phyloP scores from a whole-genome alignment of 2,329 filamentous ascomycete species.

The Trichoderma sp. region DNA sequence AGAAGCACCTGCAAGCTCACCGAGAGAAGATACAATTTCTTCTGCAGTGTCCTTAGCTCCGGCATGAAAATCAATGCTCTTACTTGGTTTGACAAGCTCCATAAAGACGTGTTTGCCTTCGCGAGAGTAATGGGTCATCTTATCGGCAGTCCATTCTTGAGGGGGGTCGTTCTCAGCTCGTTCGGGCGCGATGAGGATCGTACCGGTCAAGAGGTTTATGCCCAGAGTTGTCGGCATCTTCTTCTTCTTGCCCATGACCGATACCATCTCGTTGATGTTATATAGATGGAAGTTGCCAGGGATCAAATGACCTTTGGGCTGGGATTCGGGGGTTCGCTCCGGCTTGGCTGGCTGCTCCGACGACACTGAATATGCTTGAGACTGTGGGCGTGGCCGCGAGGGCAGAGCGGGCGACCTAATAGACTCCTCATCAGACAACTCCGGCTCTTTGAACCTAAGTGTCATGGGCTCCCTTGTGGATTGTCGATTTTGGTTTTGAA shows the following conservation, averaged over 20 bases:
- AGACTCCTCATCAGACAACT: conserved; percentile 32
- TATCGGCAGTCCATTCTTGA: conserved; percentile 91
- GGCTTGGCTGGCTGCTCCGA: conserved; percentile 33
- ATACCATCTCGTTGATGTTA: conserved; percentile 96
- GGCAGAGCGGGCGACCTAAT: conserved; percentile 41
- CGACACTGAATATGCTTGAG: conserved; percentile 10
- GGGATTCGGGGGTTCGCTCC: conserved; percentile 32
- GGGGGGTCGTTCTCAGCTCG: conserved; percentile 77
- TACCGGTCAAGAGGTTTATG: conserved; percentile 84
- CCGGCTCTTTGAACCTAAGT: conserved; percentile 28
- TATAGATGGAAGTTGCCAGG: conserved; percentile 90
- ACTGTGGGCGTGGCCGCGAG: conserved; percentile 31
- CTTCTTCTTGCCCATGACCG: conserved; percentile 94
- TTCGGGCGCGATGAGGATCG: conserved; percentile 88
- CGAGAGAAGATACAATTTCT: conserved; percentile 84
- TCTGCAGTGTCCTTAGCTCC: conserved; percentile 95
- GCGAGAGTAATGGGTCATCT: conserved; percentile 94
- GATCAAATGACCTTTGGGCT: conserved; percentile 49
- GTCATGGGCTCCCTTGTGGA: conserved; percentile 28
- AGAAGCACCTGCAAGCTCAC: conserved; percentile 83
- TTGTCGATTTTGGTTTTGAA: conserved; percentile 48
- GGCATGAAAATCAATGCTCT: conserved; percentile 94
- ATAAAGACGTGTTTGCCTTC: conserved; percentile 98
- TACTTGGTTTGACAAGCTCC: conserved; percentile 87
- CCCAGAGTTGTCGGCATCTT: conserved; percentile 97